These are phyloP conservation scores for Gigaspora rosea DNA, from an alignment of 192 early-diverging fungal genomes.

Conservation along the genomic window DNA sequence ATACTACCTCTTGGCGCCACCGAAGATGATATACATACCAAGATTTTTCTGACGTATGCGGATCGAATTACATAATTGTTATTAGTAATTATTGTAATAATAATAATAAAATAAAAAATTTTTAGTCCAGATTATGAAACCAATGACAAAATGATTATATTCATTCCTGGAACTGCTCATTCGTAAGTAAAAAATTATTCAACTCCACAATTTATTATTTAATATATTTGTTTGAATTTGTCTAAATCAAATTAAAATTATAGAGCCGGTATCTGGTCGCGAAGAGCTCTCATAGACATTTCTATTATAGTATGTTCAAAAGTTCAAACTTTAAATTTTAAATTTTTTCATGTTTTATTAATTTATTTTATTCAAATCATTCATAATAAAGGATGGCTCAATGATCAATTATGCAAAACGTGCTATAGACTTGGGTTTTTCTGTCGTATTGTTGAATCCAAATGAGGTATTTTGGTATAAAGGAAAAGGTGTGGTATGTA, in stretches of 20 bases:
- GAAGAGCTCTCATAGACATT: conserved; percentile 8
- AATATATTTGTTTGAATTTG: background rate
- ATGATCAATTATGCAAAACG: conserved; percentile 28
- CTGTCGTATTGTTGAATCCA: conserved; percentile 24
- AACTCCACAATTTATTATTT: background rate
- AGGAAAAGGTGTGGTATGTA: conserved; percentile 22
- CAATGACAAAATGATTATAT: conserved; percentile 24
- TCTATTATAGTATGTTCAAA: conserved; percentile 6
- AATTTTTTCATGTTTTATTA: background rate
- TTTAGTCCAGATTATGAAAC: conserved; percentile 29
- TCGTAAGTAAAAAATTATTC: background rate
- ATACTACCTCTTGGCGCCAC: conserved; percentile 7
- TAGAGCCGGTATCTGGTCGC: conserved; percentile 23
- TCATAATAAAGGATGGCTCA: conserved; percentile 20
- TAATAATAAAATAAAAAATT: background rate
- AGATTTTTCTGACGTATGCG: conserved; percentile 22
- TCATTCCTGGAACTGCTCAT: conserved; percentile 28
- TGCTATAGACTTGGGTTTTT: conserved; percentile 16
- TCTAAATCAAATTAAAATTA: background rate
- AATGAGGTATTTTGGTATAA: conserved; percentile 34
- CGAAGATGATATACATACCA: conserved; percentile 15
- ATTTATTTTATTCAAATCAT: background rate
- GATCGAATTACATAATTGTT: background rate
- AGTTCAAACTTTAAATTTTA: background rate
- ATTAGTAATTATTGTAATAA: background rate